Evolutionary conservation across 768 basidiomycete species (phyloP).

Genomic region (Cystobasidium onofrii): DNA sequence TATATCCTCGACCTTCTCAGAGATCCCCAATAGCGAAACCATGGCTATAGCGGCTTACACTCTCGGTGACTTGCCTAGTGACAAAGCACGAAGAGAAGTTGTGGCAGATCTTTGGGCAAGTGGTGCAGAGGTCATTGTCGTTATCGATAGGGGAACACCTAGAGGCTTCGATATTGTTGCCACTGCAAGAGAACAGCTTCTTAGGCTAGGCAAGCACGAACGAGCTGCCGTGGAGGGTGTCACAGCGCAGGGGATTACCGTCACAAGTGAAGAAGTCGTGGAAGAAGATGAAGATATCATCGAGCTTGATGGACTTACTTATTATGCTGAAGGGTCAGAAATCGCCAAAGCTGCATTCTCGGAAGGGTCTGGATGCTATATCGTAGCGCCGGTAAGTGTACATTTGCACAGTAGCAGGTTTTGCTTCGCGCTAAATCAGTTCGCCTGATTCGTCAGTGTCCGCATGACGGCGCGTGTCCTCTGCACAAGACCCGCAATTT

Average conservation of each 20-base stretch:
- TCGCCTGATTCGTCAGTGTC: constrained; percentile 62
- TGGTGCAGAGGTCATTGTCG: constrained; percentile 73
- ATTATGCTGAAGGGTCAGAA: constrained; percentile 23
- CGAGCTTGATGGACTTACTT: constrained; percentile 30
- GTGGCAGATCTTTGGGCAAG: constrained; percentile 86
- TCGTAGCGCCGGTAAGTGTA: constrained; percentile 77
- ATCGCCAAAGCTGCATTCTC: constrained; percentile 41
- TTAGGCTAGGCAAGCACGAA: constrained; percentile 46
- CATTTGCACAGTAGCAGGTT: no score
- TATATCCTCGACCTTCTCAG: constrained; percentile 16
- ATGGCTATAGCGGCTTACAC: constrained; percentile 80
- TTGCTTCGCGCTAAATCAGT: no score
- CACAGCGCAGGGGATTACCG: not conserved
- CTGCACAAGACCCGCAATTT: constrained; percentile 48
- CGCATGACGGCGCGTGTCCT: constrained; percentile 80
- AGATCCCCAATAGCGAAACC: constrained; percentile 43
- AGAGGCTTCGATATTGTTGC: constrained; percentile 68
- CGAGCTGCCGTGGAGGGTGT: not conserved
- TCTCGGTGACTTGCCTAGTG: constrained; percentile 62
- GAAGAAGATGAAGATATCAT: constrained; percentile 46
- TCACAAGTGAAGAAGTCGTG: constrained; percentile 28
- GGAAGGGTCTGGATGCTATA: constrained; percentile 56
- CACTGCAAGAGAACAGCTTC: constrained; percentile 66
- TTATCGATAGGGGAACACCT: constrained; percentile 74
- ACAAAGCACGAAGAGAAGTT: constrained; percentile 57